Base-by-base conservation (phyloP, 176 grass and related monocot species). In the Bonia amplexicaulis region DNA sequence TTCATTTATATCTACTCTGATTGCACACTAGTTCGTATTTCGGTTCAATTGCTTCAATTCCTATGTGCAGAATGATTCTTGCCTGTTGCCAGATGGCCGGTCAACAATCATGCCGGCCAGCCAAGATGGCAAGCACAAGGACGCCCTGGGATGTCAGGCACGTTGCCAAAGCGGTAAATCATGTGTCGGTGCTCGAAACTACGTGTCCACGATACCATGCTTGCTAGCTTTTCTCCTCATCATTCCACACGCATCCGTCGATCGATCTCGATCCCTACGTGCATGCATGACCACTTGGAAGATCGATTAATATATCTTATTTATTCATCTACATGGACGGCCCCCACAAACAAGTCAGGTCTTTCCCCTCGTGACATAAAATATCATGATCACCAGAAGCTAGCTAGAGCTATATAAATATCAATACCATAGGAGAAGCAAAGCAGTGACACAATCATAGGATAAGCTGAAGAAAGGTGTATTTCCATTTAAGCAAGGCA, bases 121-220 rank as follows among this genome's bases (percentile, higher is more conserved):
- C 71, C 66, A 11, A 90, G 84, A 67, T 79, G 79, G 73, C 73
- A 58, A 52, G 66, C 66, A 1, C 79, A 90, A 90, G 88, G 67
- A 90, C 86, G 58, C 79, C 70, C 79, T 23, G 79, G 26, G 12
- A 85, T 85, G 88, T 85, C 88, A 85, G 78, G 79, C 89, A 90
- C 84, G 84, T 87, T 73, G 89, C 84, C 74, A 78, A 90, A 90
- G 88, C 51, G 9, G 58, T 26, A 73, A 29, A n/a, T 53, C 8
- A 12, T 37, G n/a, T 62, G 77, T 85, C 52, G 82, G 82, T 41
- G 17, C 85, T 9, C 8, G 6, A 22, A 20, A 9, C 57, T 76
- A 86, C 83, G 88, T 71, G 83, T 82, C 77, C 58, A 25, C 13
- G 25, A 12, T n/a, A 8, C 69, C 3, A 10, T 3, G 31, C 57